Base-by-base conservation (phyloP, 306 rosid species). In the Calophaca sinica region DNA sequence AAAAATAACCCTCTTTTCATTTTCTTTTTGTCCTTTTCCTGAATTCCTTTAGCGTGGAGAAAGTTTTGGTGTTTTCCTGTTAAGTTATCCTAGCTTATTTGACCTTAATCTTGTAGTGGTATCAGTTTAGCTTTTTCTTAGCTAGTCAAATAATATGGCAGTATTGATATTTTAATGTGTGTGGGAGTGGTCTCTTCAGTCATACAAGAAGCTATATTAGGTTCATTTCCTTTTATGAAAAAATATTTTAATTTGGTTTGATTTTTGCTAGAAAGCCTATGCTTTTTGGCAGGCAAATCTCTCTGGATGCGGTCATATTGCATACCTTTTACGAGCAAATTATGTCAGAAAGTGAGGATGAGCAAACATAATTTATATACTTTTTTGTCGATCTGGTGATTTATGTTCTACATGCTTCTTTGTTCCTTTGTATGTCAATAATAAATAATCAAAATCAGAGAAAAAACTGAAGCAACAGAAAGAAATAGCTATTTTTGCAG, bases 11-110 rank as follows among this genome's bases (percentile, higher is more conserved):
- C n/a, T 2, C 13, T 70, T 38, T 70, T 38, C 6, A 12, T 7
- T 5, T 60, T n/a, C 5, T 42, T 20, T 20, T 20, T 20, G 1
- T 20, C 26, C 26, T 70, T 62, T 51, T 55, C 42, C 26, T 62
- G 42, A 38, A 4, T 75, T 75, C 39, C 68, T 33, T 60, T 20
- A 32, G 75, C 41, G 38, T 76, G 52, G 72, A 49, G 58, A 48
- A 44, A 77, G 76, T 63, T 50, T 33, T 33, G 38, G 63, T 68
- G 42, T 59, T 75, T 60, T 41, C 41, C 10, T 62, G 26, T 46
- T n/a, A 28, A 31, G 72, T 67, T 46, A 7, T 42, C 15, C 3
- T 42, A 74, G 15, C 14, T 70, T 63, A 35, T 45, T 62, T 15
- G 52, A 4, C 60, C 63, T 81, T 64, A 70, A 5, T 38, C 11